Evolutionary conservation across 1,284 basidiomycete genomes (phyloP).

Genomic region (Irpex sp.): DNA sequence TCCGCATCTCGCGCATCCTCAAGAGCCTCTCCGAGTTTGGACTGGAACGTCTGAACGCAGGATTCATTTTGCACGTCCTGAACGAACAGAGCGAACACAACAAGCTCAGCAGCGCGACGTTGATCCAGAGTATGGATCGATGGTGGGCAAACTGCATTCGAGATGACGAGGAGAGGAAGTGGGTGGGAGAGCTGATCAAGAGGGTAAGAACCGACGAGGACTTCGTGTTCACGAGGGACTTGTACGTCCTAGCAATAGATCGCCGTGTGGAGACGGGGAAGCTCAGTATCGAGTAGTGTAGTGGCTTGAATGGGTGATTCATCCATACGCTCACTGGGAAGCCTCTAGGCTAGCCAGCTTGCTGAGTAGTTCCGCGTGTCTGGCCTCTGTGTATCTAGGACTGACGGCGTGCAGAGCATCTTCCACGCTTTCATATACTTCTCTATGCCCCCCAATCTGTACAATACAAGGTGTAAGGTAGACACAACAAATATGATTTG

Average conservation of each 20-base stretch:
- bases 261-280: slow-evolving; percentile 28
- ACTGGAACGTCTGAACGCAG: slow-evolving; percentile 57
- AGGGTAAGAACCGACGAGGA: slow-evolving; percentile 40
- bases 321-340: neutral
- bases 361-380: slow-evolving; percentile 42
- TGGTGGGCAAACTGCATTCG: slow-evolving; percentile 79
- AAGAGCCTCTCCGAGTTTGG: slow-evolving; percentile 72
- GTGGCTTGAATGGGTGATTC: neutral
- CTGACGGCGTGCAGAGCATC: slow-evolving; percentile 50
- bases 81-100: slow-evolving; percentile 63
- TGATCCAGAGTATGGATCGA: slow-evolving; percentile 64
- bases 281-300: neutral
- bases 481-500: neutral
- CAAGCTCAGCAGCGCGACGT: slow-evolving; percentile 43
- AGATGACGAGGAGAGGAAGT: slow-evolving; percentile 52
- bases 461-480: slow-evolving; percentile 1
- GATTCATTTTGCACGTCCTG: slow-evolving; percentile 67
- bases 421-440: slow-evolving; percentile 54
- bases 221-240: slow-evolving; percentile 51
- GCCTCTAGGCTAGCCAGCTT: slow-evolving; percentile 44
- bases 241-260: slow-evolving; percentile 48
- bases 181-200: slow-evolving; percentile 46
- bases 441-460: slow-evolving; percentile 15
- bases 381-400: slow-evolving; percentile 42
- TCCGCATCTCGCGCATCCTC: slow-evolving; percentile 74